Base-by-base conservation (phyloP, 176 grass and related monocot genomes). In the Elaeis guineensis region DNA sequence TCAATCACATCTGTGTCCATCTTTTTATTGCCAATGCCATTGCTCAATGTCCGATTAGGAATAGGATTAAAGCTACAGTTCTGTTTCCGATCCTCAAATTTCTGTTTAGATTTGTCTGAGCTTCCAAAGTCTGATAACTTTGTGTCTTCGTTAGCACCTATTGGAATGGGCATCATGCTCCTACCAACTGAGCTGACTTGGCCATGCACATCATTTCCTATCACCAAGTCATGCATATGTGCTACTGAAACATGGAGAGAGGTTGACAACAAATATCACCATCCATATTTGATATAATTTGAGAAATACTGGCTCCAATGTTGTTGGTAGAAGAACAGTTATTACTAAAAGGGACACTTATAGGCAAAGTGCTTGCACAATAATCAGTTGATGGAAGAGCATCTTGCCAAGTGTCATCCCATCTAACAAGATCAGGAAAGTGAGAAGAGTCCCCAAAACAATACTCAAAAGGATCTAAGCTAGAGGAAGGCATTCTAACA, bases 351-450 rank as follows among this genome's bases (percentile, higher is more conserved):
- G 50, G 50, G 39, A 21, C 57, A 52, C 50, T 21, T 26, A 50
- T 18, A 19, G 44, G 57, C 57, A 71, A 29, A 39, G 9, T 6
- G 39, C 17, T 19, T 22, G 56, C 7, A 5, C 54, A 26, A 69
- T 49, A 51, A 15, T 58, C 21, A 49, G 16, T 90, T 16, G 86
- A 76, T 55, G 67, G 57, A 65, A 76, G 71, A 18, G 63, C 78
- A 66, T 15, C n/a, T 50, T 66, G 53, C 56, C 60, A 59, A 54
- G 75, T 65, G 51, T 56, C 64, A 51, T 67, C 65, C 55, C 14
- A 69, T 61, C 59, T 66, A 11, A 21, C 20, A 68, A 57, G 74
- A 59, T 77, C 72, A 48, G 67, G 17, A 79, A 77, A 77, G 55
- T 75, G 71, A 63, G 61, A 49, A 65, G 72, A 60, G 3, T 85